Conservation (phyloP, 352 stramenopile species). For the Globisporangium orthogonon region DNA sequence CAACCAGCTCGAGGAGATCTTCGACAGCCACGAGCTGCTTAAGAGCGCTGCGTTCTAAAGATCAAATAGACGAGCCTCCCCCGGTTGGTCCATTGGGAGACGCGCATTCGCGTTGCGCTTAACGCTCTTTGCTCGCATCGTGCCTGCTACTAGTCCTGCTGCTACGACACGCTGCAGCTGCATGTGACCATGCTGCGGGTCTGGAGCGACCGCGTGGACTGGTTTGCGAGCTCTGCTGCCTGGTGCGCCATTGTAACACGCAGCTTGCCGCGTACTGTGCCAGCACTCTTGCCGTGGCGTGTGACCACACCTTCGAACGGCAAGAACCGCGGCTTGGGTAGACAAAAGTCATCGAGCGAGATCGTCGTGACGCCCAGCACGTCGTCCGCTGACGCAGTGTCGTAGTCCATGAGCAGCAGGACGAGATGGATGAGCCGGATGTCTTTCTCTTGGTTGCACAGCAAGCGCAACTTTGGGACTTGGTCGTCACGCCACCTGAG, state of each 20-base stretch:
- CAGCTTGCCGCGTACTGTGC: constrained; percentile 42
- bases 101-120: too few relatives aligned
- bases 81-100: too few relatives aligned
- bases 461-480: constrained; percentile 53
- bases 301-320: constrained; percentile 47
- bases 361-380: constrained; percentile 56
- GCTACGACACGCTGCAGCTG: constrained; percentile 47
- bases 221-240: constrained; percentile 13
- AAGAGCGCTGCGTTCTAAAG: constrained; percentile 13
- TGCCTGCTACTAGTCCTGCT: not conserved
- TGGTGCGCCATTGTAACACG: constrained; percentile 58
- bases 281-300: constrained; percentile 48
- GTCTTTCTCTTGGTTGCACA: constrained; percentile 43
- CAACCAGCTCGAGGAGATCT: constrained; percentile 60
- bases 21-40: constrained; percentile 58
- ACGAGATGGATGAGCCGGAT: constrained; percentile 61
- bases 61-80: not conserved
- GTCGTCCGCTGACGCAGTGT: constrained; percentile 67
- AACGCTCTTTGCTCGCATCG: not conserved
- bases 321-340: constrained; percentile 31
- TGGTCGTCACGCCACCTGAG: constrained; percentile 56
- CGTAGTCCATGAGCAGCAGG: constrained; percentile 78
- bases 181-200: constrained; percentile 29
- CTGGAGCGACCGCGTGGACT: constrained; percentile 17
- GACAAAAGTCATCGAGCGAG: constrained; percentile 50